A percentile compares a stretch with the other conserved stretches of the same genome.
phyloP scores from a whole-genome alignment of 495 filamentous ascomycete genomes.

The Geopyxis carbonaria region DNA sequence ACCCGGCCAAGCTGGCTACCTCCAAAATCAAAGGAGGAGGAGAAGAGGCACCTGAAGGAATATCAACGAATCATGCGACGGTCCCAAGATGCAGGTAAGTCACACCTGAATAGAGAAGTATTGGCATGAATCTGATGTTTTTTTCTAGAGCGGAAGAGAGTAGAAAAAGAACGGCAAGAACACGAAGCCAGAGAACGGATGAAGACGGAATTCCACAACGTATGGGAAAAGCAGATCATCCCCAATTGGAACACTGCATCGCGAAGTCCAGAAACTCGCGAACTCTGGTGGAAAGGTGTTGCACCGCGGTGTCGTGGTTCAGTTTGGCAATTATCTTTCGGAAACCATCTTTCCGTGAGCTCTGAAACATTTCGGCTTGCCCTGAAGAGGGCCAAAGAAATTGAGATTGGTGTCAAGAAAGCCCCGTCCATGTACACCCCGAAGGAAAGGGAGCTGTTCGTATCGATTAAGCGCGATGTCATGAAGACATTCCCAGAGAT shows the following conservation, averaged over 20 bases:
- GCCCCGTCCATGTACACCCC: slow-evolving; percentile 26
- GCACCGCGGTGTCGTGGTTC: slow-evolving; percentile 58
- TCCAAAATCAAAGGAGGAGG: slow-evolving; percentile 83
- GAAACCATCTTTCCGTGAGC: slow-evolving; percentile 69
- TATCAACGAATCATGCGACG: slow-evolving; percentile 86
- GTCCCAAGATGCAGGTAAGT: slow-evolving; percentile 52
- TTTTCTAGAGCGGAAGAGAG: slow-evolving; percentile 33
- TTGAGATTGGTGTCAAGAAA: slow-evolving; percentile 36
- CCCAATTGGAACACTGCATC: slow-evolving; percentile 71
- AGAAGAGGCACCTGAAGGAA: slow-evolving; percentile 76
- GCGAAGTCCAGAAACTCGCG: slow-evolving; percentile 56
- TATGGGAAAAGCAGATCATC: slow-evolving; percentile 79
- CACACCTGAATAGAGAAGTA: not conserved
- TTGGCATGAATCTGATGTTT: slow-evolving; percentile 8
- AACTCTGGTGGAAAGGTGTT: slow-evolving; percentile 89
- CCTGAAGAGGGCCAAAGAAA: slow-evolving; percentile 51
- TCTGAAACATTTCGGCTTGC: slow-evolving; percentile 64
- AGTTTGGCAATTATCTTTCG: slow-evolving; percentile 77
- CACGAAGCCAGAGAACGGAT: slow-evolving; percentile 35
- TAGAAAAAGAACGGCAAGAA: slow-evolving; percentile 32
- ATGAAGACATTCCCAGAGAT: slow-evolving; percentile 60
- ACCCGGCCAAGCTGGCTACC: slow-evolving; percentile 92
- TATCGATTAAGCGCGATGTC: slow-evolving; percentile 52
- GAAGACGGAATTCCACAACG: slow-evolving; percentile 53
- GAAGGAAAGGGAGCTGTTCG: slow-evolving; percentile 47